Evolutionary conservation across 1,284 basidiomycete genomes (phyloP).

Genomic region (Athelia psychrophila): DNA sequence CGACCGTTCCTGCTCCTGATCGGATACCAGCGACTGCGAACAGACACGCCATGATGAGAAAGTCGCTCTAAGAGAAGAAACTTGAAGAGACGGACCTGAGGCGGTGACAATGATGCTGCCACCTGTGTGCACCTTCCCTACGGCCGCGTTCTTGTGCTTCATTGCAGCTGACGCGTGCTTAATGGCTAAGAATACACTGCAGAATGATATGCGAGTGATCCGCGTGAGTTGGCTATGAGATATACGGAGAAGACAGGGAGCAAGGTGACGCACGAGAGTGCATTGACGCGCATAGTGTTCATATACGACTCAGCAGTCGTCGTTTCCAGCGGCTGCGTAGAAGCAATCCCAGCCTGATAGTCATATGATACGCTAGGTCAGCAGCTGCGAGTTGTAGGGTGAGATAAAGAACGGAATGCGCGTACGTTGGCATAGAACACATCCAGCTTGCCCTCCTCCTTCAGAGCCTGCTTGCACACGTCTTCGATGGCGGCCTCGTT

Average conservation of each 20-base stretch:
- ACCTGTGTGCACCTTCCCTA: constrained; percentile 64
- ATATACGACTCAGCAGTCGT: constrained; percentile 68
- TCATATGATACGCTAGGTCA: neutral
- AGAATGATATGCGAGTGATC: too few relatives aligned
- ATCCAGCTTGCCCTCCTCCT: constrained; percentile 84
- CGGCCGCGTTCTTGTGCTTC: constrained; percentile 59
- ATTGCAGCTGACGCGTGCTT: constrained; percentile 86
- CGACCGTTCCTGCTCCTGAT: constrained; percentile 81
- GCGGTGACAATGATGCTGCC: constrained; percentile 92
- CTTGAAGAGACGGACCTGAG: constrained; percentile 54
- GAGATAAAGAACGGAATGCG: constrained; percentile 19
- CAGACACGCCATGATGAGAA: too few relatives aligned
- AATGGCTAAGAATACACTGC: constrained; percentile 88
- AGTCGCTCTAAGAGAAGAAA: constrained; percentile 5
- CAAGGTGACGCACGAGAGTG: constrained; percentile 73
- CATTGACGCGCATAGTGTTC: constrained; percentile 79
- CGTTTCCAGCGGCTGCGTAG: constrained; percentile 44
- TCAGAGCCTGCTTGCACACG: constrained; percentile 70
- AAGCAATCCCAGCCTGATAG: constrained; percentile 64
- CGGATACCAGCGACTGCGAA: constrained; percentile 83
- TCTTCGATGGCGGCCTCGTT: constrained; percentile 70
- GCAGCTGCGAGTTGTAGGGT: constrained; percentile 7
- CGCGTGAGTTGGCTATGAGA: constrained; percentile 4
- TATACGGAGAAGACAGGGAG: neutral
- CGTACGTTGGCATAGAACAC: constrained; percentile 94